Percentiles rank a stretch among this genome's conserved stretches.
Conservation (phyloP, 495 filamentous ascomycete species). For the Daldinia loculata region DNA sequence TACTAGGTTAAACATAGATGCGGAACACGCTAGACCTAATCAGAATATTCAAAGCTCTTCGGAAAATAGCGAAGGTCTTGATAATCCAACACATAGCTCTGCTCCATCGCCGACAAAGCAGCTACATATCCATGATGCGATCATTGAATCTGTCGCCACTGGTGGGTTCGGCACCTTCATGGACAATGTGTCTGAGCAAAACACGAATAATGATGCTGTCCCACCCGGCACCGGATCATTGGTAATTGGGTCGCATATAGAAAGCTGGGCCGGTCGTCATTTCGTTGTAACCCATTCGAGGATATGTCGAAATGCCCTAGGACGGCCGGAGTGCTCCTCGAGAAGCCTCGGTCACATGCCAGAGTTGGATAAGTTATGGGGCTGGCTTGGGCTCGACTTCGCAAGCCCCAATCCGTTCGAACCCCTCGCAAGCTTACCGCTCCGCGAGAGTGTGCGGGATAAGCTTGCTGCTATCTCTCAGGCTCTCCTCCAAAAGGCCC, state of each 20-base stretch:
- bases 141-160: not conserved
- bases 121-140: not conserved
- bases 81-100: not conserved
- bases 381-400: constrained; percentile 22
- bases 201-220: not conserved
- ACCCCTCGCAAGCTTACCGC: constrained; percentile 10
- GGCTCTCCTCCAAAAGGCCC: constrained; percentile 22
- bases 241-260: not conserved
- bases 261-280: constrained; percentile 6
- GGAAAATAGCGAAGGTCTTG: not conserved
- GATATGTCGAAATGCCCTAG: constrained; percentile 14
- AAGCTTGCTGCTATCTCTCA: constrained; percentile 22
- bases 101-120: not conserved
- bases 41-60: not conserved
- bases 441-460: constrained; percentile 14
- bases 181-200: not conserved
- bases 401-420: constrained; percentile 1
- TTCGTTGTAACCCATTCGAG: constrained; percentile 18
- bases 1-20: not conserved
- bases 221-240: not conserved
- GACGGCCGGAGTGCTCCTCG: constrained; percentile 15
- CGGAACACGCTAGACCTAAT: not conserved
- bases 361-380: constrained; percentile 17
- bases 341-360: constrained; percentile 25
- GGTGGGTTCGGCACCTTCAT: not conserved